Evolutionary conservation across 176 grass and related monocot genomes (phyloP), one percentile per base, ranked within the genome.

Genomic region (Oryza meyeriana): DNA sequence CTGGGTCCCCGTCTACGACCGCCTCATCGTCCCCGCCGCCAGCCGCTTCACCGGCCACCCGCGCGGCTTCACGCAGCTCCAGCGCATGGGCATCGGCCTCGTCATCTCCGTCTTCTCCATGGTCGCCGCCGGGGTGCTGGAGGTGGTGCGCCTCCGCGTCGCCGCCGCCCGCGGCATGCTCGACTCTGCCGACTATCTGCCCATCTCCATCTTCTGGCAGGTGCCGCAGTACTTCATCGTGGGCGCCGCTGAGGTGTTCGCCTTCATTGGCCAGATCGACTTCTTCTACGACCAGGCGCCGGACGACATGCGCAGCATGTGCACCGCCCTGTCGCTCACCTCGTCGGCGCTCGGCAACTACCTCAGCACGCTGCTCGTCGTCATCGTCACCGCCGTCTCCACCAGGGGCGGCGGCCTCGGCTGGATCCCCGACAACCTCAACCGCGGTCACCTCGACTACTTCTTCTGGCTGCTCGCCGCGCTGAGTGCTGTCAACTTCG

Each of bases 141-240:
- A 58, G 52, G 52, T 58, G 20, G 52, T 58, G 52, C 52, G 52
- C 52, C 52, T 58, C 20, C 52, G 52, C 20, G 52, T 58, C 83
- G 30, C 83, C 85, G 16, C 81, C 88, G 72, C 88, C 78, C 40
- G 78, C 83, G 85, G 83, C 35, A 77, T 87, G 79, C 79, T 82
- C 11, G 73, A 83, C 57, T 10, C 79, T 10, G 41, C 26, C 4
- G 58, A 5, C 29, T 73, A 20, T 42, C 71, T 94, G 63, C 92
- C 85, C 13, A 64, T 94, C 10, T 91, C 88, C 52, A 81, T 91
- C 76, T 94, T 94, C 69, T 94, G 88, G 83, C 88, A 94, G 86
- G 69, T 91, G 62, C 92, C 85, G 34, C 85, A 91, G 88, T 94
- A 94, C 72, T 82, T 77, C 12, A 87, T 82, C 30, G 48, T 87